Base-by-base conservation (phyloP, 108 stramenopile genomes). In the Aurantiochytrium sp. region DNA sequence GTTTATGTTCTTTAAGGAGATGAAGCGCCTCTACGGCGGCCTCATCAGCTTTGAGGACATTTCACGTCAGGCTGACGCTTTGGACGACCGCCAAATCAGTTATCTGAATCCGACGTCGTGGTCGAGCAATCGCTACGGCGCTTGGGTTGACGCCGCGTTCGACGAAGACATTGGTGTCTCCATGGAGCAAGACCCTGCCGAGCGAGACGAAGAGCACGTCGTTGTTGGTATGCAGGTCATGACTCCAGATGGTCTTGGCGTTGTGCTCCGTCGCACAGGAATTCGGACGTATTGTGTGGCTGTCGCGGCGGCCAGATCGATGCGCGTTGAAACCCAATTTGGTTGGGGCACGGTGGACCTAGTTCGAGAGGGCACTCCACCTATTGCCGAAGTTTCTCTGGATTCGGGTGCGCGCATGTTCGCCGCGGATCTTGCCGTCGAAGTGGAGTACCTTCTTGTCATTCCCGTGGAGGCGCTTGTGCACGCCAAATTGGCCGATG, bases 1-100 rank as follows among this genome's bases (percentile, higher is more conserved):
- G 49, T 83, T 83, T 45, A 47, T 53, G 76, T 83, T 83, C 23
- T 83, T 83, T 4, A 83, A 83, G 51, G 76, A 83, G 51, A 83
- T 83, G 76, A 83, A 83, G 28, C 76, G 51, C 18, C 76, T 83
- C 19, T 83, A 83, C 28, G 76, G 76, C 19, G 51, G 76, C 19
- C 49, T 47, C n/a, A 83, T 83, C 51, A 53, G 49, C 49, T 83
- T 83, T 45, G 49, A 83, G 51, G 76, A 83, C 4, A 83, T 83
- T 6, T 53, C 51, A 45, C 76, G 51, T 6, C 76, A 83, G 28
- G 76, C 76, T 12, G 76, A 83, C 23, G 49, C 51, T 6, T 23
- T 83, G 0, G 45, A 47, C 51, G 76, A 83, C 49, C 76, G 28
- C n/a, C 76, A 83, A 35, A 6, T 83, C 25, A 23, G 6, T 23